Base-by-base conservation (phyloP, 768 basidiomycete genomes). In the Kwoniella dendrophila region DNA sequence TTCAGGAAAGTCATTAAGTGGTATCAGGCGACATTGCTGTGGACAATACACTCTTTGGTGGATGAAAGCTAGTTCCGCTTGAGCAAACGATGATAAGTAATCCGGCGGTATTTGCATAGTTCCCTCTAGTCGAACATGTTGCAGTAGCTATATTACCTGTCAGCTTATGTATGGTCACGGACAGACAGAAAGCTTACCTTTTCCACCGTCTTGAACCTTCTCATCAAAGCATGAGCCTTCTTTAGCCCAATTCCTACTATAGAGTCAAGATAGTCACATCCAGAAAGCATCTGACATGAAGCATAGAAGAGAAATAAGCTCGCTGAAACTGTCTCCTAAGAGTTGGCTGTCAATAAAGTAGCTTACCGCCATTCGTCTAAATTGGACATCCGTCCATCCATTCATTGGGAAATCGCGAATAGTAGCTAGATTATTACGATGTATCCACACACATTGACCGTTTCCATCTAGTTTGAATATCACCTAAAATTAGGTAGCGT, bases 11-110 rank as follows among this genome's bases (percentile, higher is more conserved):
- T 86, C 85, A 26, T 83, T 86, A 61, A 98, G 78, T 74, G 89
- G 85, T 1, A 91, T 88, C 14, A 98, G 81, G 58, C 78, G 82
- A 76, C 87, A 82, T 33, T 81, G 66, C 22, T 80, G 64, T 0
- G 95, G 92, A 78, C 90, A 88, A 77, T 89, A 99, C 40, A 97
- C 92, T 57, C 92, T 83, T 72, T 98, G 96, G 78, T 97, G 88
- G 53, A 90, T 81, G 74, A 98, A 99, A 54, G 91, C 94, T 67
- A 88, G 87, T 77, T 98, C 93, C 4, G 96, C 93, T 55, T 89
- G 80, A 60, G 82, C 80, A 80, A 92, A 97, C 14, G 85, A 83
- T 56, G 86, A 81, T 56, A 88, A 81, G 78, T 98, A 99, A 43
- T 83, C 85, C 36, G 80, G 78, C 1, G 95, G 93, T 4, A 99